These are phyloP conservation scores for Cordyceps farinosa DNA, from an alignment of 2,329 filamentous ascomycete species.

Conservation along the genomic window DNA sequence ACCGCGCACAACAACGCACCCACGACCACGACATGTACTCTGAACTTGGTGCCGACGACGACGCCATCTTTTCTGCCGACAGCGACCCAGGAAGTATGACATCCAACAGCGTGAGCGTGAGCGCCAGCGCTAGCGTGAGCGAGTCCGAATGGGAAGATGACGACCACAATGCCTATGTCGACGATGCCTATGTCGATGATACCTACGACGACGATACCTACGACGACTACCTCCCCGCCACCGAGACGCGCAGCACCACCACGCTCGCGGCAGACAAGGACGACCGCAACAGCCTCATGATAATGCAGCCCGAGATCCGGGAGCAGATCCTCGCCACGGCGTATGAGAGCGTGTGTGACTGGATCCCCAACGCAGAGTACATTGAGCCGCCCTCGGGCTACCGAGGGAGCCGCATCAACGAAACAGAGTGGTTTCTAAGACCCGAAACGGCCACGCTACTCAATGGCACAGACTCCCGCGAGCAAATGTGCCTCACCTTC, in stretches of 20 bases:
- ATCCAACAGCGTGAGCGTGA: conserved; percentile 1
- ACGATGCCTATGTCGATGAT: background rate
- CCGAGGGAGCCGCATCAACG: background rate
- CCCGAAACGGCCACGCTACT: background rate
- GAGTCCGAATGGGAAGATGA: conserved; percentile 3
- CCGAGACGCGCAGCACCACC: conserved; percentile 12
- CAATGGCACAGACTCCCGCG: background rate
- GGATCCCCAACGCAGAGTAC: background rate
- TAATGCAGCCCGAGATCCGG: background rate
- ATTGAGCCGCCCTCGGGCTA: background rate
- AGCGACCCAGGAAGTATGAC: conserved; percentile 9
- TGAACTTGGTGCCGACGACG: background rate
- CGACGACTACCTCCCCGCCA: background rate
- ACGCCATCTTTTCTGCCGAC: background rate
- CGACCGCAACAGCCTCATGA: background rate
- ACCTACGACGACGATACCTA: background rate
- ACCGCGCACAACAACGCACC: background rate
- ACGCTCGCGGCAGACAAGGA: background rate
- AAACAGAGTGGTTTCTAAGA: background rate
- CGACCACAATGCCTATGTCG: background rate
- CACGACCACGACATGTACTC: background rate
- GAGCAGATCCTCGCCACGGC: background rate
- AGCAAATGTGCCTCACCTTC: background rate
- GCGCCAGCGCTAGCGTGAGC: background rate
- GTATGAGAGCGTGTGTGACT: background rate